Percentiles rank a stretch among this genome's conserved stretches.
Evolutionary conservation across 345 rosid species (phyloP).

Genomic region (Bruguiera gymnorhiza): DNA sequence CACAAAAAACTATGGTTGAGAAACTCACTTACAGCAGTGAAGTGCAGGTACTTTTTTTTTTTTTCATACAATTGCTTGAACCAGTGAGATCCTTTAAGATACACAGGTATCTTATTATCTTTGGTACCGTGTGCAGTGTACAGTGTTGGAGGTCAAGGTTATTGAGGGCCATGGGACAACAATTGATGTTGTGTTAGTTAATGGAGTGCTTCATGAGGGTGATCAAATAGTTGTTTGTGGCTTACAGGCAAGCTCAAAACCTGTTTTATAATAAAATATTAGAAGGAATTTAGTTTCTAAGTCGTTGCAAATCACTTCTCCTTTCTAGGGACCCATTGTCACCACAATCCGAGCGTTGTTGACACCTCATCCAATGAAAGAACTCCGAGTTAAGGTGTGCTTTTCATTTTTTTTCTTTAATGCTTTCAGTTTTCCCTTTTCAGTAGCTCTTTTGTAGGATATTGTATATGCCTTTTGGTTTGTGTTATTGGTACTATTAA

Average conservation of each 20-base stretch:
- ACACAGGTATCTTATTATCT: slow-evolving; percentile 19
- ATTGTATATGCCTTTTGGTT: neutral
- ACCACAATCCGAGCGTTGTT: slow-evolving; percentile 77
- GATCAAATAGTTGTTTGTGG: slow-evolving; percentile 94
- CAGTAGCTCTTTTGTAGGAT: neutral
- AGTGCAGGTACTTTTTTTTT: slow-evolving; percentile 51
- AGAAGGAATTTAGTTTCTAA: slow-evolving; percentile 13
- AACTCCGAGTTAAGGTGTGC: slow-evolving; percentile 88
- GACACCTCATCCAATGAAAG: slow-evolving; percentile 99
- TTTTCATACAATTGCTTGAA: neutral
- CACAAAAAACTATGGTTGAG: slow-evolving; percentile 93
- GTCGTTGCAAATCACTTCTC: slow-evolving; percentile 18
- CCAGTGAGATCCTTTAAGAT: slow-evolving; percentile 53
- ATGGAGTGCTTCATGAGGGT: slow-evolving; percentile 89
- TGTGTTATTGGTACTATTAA: too few species aligned
- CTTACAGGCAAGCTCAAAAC: slow-evolving; percentile 62
- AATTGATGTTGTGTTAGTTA: slow-evolving; percentile 86
- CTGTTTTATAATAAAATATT: slow-evolving; percentile 17
- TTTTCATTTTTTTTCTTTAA: slow-evolving; percentile 42
- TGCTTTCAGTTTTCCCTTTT: slow-evolving; percentile 19
- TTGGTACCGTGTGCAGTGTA: slow-evolving; percentile 52
- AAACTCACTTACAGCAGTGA: slow-evolving; percentile 80
- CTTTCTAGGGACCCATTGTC: slow-evolving; percentile 73
- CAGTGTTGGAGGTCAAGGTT: slow-evolving; percentile 95
- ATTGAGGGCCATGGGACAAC: slow-evolving; percentile 95